Percentiles rank a stretch among this genome's conserved stretches.
Evolutionary conservation across 116 monocot genomes (phyloP).

Genomic region (Trichopus zeylanicus): DNA sequence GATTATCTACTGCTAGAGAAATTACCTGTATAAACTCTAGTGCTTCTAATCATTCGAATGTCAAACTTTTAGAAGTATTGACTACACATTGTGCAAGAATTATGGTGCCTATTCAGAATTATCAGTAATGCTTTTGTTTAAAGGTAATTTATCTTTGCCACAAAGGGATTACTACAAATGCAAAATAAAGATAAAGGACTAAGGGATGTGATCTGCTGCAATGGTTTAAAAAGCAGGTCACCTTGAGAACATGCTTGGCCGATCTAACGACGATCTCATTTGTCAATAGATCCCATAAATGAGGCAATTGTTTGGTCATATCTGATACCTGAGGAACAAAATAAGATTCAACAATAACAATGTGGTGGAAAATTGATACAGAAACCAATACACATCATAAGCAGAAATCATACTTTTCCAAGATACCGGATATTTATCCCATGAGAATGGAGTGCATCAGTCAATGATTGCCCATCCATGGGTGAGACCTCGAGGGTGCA

Average conservation of each 20-base stretch:
- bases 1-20: too few species aligned
- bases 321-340: slow-evolving; percentile 54
- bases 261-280: slow-evolving; percentile 80
- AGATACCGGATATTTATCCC: slow-evolving; percentile 97
- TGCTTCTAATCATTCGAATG: too few species aligned
- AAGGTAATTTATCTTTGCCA: too few species aligned
- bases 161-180: too few species aligned
- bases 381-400: not conserved
- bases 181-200: not conserved
- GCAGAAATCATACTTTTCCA: slow-evolving; percentile 54
- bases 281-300: slow-evolving; percentile 72
- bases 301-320: slow-evolving; percentile 70
- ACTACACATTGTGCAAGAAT: too few species aligned
- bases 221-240: slow-evolving; percentile 8
- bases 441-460: slow-evolving; percentile 83
- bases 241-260: slow-evolving; percentile 86
- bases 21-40: too few species aligned
- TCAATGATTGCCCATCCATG: slow-evolving; percentile 96
- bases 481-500: slow-evolving; percentile 87
- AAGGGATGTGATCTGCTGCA: not conserved
- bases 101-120: too few species aligned
- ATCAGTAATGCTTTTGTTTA: too few species aligned
- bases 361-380: not conserved
- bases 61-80: too few species aligned
- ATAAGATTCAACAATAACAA: slow-evolving; percentile 10